A percentile compares a stretch with the other conserved stretches of the same genome.
Evolutionary conservation across 495 filamentous ascomycete genomes (phyloP).

Genomic region (Corynascus novoguineensis): DNA sequence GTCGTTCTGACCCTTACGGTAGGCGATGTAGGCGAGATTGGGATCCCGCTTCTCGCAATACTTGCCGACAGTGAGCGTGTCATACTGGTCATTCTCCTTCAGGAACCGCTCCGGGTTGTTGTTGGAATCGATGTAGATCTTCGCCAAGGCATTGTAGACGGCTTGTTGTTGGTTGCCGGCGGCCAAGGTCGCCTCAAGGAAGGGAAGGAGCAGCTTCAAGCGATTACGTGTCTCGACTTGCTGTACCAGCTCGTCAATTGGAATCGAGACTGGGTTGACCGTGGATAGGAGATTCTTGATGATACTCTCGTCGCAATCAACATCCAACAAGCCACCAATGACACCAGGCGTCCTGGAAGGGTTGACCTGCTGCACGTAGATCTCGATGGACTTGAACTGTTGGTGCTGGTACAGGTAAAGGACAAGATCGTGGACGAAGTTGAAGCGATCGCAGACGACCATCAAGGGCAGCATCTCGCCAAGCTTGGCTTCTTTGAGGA

Average conservation of each 20-base stretch:
- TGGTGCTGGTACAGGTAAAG: constrained; percentile 98
- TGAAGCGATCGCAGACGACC: constrained; percentile 97
- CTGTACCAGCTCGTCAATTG: constrained; percentile 90
- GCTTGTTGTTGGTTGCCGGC: constrained; percentile 95
- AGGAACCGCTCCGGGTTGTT: constrained; percentile 98
- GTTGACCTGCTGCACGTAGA: constrained; percentile 99
- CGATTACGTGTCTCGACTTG: constrained; percentile 95
- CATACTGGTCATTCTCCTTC: constrained; percentile 96
- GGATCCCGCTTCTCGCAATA: constrained; percentile 99
- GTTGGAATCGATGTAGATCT: constrained; percentile 99
- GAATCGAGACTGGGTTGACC: constrained; percentile 77
- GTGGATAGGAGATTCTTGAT: constrained; percentile 91
- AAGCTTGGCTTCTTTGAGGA: constrained; percentile 92
- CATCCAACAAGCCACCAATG: constrained; percentile 90
- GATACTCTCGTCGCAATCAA: constrained; percentile 93
- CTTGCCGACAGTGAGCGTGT: constrained; percentile 86
- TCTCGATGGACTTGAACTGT: constrained; percentile 98
- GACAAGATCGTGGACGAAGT: constrained; percentile 95
- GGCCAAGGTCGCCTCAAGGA: constrained; percentile 88
- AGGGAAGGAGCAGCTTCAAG: constrained; percentile 90
- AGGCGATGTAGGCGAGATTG: constrained; percentile 92
- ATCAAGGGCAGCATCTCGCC: constrained; percentile 93
- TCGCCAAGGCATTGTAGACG: constrained; percentile 95
- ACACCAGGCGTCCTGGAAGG: constrained; percentile 89
- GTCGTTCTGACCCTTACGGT: constrained; percentile 95